Percentiles rank a stretch among this genome's conserved stretches.
Conservation (phyloP, 495 filamentous ascomycete species). For the Lasiosphaeria hispida region DNA sequence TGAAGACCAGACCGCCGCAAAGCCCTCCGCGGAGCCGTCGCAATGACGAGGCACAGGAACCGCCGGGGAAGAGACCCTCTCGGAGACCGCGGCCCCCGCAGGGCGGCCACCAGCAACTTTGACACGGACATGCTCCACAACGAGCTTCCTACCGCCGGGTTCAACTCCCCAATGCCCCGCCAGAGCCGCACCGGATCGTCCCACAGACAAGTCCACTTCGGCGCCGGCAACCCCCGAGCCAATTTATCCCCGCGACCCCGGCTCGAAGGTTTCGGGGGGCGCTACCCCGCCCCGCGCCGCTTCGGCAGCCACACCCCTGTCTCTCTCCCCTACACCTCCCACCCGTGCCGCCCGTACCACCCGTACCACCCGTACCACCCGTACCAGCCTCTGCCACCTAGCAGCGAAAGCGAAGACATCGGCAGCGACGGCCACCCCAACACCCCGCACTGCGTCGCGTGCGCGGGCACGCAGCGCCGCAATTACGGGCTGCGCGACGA, state of each 20-base stretch:
- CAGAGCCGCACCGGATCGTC: neutral
- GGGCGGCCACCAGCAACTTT: neutral
- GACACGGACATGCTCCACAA: neutral
- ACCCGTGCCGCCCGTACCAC: neutral
- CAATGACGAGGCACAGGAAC: neutral
- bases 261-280: too few species aligned
- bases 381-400: neutral
- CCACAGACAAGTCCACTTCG: neutral
- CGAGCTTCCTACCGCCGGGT: neutral
- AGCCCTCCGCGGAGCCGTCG: too few species aligned
- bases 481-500: slow-evolving; percentile 1
- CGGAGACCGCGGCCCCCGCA: neutral
- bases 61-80: neutral
- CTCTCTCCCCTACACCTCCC: neutral
- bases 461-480: neutral
- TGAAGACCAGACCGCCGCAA: too few species aligned
- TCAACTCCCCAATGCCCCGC: neutral
- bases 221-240: neutral
- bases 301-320: neutral
- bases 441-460: neutral
- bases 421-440: neutral
- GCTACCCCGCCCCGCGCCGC: neutral
- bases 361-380: slow-evolving; percentile 3
- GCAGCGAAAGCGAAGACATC: neutral
- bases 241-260: too few species aligned